Conservation (phyloP, 176 grass and related monocot species). For the Ensete ventricosum region DNA sequence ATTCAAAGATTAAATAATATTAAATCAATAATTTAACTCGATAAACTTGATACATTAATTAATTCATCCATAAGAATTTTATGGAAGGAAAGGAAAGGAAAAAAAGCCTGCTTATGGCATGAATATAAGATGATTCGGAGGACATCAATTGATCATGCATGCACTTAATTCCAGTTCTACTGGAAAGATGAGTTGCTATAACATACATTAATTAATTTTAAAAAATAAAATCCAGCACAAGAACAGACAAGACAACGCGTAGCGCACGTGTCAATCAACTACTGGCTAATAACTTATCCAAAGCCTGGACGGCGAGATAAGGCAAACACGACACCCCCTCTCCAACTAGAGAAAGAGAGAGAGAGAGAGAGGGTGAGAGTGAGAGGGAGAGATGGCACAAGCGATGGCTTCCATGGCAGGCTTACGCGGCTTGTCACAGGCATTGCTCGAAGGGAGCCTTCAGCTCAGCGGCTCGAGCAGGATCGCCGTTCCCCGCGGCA, state of each 20-base stretch:
- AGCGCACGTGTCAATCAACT: not conserved
- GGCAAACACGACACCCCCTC: not conserved
- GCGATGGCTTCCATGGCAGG: slow-evolving; percentile 97
- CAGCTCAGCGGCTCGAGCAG: slow-evolving; percentile 20
- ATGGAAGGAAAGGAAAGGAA: no score
- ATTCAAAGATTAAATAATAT: no score
- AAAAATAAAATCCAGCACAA: no score
- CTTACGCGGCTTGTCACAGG: slow-evolving; percentile 42
- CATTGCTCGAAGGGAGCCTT: slow-evolving; percentile 30
- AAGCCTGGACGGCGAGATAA: not conserved
- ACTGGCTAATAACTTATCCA: not conserved
- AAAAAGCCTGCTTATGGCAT: no score
- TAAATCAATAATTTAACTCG: no score
- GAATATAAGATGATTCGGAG: no score
- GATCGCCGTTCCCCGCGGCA: not conserved
- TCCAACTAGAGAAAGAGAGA: not conserved
- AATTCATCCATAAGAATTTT: no score
- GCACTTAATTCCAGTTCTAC: no score
- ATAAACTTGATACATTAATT: no score
- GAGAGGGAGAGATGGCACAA: slow-evolving; percentile 47
- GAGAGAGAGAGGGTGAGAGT: not conserved
- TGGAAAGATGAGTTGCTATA: no score
- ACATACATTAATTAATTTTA: no score
- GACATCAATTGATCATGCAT: no score
- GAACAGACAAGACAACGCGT: not conserved